Evolutionary conservation across 805 yeast genomes (phyloP).

Genomic region (Monosporozyma siamensis): DNA sequence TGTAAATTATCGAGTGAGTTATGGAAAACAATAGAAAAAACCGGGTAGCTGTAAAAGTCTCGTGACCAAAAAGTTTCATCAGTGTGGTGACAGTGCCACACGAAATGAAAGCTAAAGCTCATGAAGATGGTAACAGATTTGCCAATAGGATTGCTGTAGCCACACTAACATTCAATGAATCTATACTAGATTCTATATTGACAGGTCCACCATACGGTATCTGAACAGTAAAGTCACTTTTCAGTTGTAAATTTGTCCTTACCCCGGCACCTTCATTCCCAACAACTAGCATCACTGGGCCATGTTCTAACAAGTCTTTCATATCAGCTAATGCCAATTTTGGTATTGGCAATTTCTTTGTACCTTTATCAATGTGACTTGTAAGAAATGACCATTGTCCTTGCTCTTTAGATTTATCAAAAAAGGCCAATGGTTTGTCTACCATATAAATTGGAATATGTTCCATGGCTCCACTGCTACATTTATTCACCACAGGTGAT

Average conservation of each 20-base stretch:
- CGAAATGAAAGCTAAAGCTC: not conserved
- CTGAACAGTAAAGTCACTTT: slow-evolving; percentile 42
- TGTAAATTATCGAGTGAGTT: too few relatives aligned
- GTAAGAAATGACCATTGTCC: slow-evolving; percentile 69
- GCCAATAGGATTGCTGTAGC: slow-evolving; percentile 66
- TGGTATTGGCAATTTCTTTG: slow-evolving; percentile 22
- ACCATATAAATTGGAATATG: slow-evolving; percentile 51
- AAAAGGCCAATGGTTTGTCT: slow-evolving; percentile 50
- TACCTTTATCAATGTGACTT: slow-evolving; percentile 35
- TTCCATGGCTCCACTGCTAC: slow-evolving; percentile 81
- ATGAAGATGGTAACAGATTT: slow-evolving; percentile 13
- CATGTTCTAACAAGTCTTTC: slow-evolving; percentile 32
- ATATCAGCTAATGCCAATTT: slow-evolving; percentile 38
- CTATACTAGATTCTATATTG: slow-evolving; percentile 35
- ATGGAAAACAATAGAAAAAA: not conserved
- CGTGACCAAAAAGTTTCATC: too few relatives aligned
- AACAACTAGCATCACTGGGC: slow-evolving; percentile 62
- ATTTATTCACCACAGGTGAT: slow-evolving; percentile 69
- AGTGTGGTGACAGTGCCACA: not conserved
- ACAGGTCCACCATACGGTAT: slow-evolving; percentile 21
- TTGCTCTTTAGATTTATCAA: slow-evolving; percentile 40
- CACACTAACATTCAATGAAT: slow-evolving; percentile 82
- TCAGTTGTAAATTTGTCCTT: slow-evolving; percentile 50
- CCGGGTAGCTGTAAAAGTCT: not conserved
- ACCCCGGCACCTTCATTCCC: slow-evolving; percentile 87